phyloP scores from a whole-genome alignment of 345 rosid species.

The Cardiospermum halicacabum region DNA sequence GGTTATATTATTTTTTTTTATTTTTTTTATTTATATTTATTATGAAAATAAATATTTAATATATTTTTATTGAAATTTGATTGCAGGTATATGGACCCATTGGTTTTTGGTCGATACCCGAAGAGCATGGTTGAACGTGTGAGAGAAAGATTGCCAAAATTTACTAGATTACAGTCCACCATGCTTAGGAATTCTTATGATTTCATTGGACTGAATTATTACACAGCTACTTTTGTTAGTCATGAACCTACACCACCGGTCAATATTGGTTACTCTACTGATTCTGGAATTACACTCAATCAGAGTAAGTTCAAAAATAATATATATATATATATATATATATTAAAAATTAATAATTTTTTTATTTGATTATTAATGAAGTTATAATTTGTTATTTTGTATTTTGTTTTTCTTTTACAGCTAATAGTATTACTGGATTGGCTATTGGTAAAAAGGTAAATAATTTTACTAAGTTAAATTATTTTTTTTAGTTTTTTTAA shows the following conservation, averaged over 20 bases:
- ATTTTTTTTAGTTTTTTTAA: too few species aligned
- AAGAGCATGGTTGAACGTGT: constrained; percentile 30
- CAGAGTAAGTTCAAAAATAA: too few species aligned
- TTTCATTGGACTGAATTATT: constrained; percentile 12
- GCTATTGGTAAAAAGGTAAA: constrained; percentile 23
- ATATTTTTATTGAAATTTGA: constrained; percentile 14
- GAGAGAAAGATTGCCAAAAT: constrained; percentile 37
- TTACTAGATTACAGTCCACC: constrained; percentile 30
- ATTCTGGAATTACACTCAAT: not conserved
- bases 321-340: too few species aligned
- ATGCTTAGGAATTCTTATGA: constrained; percentile 39
- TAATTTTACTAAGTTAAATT: too few species aligned
- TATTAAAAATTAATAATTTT: constrained; percentile 30
- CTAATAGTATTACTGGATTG: constrained; percentile 9
- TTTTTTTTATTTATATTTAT: too few species aligned
- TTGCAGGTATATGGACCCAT: constrained; percentile 42
- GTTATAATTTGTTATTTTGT: constrained; percentile 1
- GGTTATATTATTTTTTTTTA: too few species aligned
- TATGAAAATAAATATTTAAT: too few species aligned
- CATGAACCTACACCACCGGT: constrained; percentile 5
- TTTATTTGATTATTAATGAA: not conserved
- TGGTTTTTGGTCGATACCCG: constrained; percentile 40
- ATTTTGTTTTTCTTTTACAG: not conserved
- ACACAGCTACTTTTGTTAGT: constrained; percentile 29
- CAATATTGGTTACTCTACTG: not conserved